Evolutionary conservation across 495 filamentous ascomycete genomes (phyloP), one percentile per base, ranked within the genome.

Genomic region (Ramalina peruviana): DNA sequence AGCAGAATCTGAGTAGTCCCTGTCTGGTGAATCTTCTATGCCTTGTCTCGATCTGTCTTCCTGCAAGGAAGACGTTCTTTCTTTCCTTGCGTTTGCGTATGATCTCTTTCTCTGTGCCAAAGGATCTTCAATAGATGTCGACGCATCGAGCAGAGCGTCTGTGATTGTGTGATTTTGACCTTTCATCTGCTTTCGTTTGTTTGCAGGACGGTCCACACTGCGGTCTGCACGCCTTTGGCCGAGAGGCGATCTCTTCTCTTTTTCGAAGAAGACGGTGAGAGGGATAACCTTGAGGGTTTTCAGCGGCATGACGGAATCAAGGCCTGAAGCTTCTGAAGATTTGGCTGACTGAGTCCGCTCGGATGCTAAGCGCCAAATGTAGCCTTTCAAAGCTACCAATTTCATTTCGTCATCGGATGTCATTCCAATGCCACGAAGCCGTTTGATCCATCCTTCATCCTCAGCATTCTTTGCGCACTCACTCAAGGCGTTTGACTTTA

Each of bases 371-470:
- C 86, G 81, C 88, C 86, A 94, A 30, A 97, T 88, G 54, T 94
- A 96, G 58, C 95, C 92, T 46, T 82, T 73, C 15, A 99, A 73
- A 5, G 79, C 82, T 17, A 95, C 66, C 9, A 99, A 67, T 60
- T 99, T 99, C 55, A 83, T 78, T 50, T 99, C 93, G 56, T 99
- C 93, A 40, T 94, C 89, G 0, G 68, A 51, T 1, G 70, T 63
- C 76, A 99, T 85, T 1, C 92, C 90, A 36, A 92, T 75, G 53
- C 85, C 89, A 27, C 86, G 76, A 27, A 99, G 66, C 45, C 84
- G 78, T 17, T 69, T 68, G n/a, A 99, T 70, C 93, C 93, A 99
- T 58, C 88, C 80, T 49, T 96, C 88, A 62, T 99, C 93, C 62
- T 96, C 90, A n/a, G 94, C 88, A 57, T 90, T 95, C 59, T 77